Conservation (phyloP, 352 stramenopile species). For the Phytophthora capsici region DNA sequence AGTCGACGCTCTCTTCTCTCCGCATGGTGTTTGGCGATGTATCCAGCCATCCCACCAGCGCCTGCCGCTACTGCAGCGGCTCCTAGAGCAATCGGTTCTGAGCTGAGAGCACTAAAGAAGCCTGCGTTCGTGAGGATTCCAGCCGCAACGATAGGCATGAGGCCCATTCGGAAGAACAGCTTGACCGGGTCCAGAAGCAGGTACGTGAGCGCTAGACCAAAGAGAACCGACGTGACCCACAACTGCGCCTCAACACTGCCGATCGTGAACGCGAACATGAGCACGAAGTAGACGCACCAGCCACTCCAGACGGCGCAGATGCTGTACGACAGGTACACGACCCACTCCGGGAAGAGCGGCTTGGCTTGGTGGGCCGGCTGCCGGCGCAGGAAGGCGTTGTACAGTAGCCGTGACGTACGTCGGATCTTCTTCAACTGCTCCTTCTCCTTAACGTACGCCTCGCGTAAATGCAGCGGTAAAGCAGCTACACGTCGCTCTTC, state of each 20-base stretch:
- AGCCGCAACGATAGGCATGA: constrained; percentile 70
- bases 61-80: constrained; percentile 48
- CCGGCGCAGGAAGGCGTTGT: constrained; percentile 71
- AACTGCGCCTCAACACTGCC: constrained; percentile 63
- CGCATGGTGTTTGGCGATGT: constrained; percentile 45
- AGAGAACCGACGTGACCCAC: constrained; percentile 67
- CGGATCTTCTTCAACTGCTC: constrained; percentile 70
- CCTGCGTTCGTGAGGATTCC: constrained; percentile 58
- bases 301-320: constrained; percentile 60
- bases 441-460: constrained; percentile 64
- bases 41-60: constrained; percentile 52
- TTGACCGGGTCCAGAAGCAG: constrained; percentile 71
- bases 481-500: constrained; percentile 45
- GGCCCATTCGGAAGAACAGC: constrained; percentile 73
- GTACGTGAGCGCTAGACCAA: constrained; percentile 61
- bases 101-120: constrained; percentile 59
- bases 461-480: constrained; percentile 64
- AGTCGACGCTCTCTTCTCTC: constrained; percentile 19
- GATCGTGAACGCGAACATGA: constrained; percentile 76
- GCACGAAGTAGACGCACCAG: constrained; percentile 72
- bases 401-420: constrained; percentile 68
- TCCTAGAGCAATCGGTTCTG: constrained; percentile 54
- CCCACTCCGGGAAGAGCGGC: constrained; percentile 76
- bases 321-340: constrained; percentile 73
- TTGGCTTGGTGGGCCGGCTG: constrained; percentile 55